Percentiles rank a stretch among this genome's conserved stretches.
Conservation (phyloP, 2,329 filamentous ascomycete genomes). For the Capronia epimyces region DNA sequence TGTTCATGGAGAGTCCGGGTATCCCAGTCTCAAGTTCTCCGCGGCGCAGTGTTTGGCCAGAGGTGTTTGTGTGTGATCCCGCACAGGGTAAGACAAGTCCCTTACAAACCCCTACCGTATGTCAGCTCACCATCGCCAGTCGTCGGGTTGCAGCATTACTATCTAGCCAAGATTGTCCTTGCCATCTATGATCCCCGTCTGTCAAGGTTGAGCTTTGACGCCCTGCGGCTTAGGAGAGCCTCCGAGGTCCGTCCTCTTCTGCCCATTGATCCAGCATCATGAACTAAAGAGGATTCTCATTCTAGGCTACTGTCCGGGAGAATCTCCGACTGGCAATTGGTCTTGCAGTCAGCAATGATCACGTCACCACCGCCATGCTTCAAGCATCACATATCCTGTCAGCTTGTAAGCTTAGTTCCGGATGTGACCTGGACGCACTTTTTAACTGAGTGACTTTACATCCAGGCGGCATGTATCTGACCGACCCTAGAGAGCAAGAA, state of each 20-base stretch:
- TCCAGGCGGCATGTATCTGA: slow-evolving; percentile 17
- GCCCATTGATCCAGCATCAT: neutral
- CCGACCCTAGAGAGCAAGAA: slow-evolving; percentile 12
- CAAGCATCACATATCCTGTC: slow-evolving; percentile 20
- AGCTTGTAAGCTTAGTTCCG: slow-evolving; percentile 7
- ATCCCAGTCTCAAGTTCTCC: neutral
- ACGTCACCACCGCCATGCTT: slow-evolving; percentile 15
- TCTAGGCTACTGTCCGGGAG: slow-evolving; percentile 5
- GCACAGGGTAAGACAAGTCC: slow-evolving; percentile 10
- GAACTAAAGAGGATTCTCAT: neutral
- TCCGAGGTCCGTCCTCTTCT: slow-evolving; percentile 7
- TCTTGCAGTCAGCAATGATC: slow-evolving; percentile 16
- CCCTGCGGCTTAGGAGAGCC: slow-evolving; percentile 10
- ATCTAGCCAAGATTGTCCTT: slow-evolving; percentile 41
- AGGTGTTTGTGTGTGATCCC: slow-evolving; percentile 15
- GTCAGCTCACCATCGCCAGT: slow-evolving; percentile 1
- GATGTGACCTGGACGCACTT: neutral
- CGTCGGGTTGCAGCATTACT: slow-evolving; percentile 39
- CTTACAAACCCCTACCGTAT: neutral
- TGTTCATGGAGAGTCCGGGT: slow-evolving; percentile 6
- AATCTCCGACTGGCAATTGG: slow-evolving; percentile 17
- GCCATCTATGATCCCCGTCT: slow-evolving; percentile 42
- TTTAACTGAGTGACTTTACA: neutral
- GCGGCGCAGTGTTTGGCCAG: slow-evolving; percentile 13
- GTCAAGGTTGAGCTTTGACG: slow-evolving; percentile 27